These are phyloP conservation scores for Endocalyx cinctus DNA, from an alignment of 2,329 filamentous ascomycete genomes.

Conservation along the genomic window DNA sequence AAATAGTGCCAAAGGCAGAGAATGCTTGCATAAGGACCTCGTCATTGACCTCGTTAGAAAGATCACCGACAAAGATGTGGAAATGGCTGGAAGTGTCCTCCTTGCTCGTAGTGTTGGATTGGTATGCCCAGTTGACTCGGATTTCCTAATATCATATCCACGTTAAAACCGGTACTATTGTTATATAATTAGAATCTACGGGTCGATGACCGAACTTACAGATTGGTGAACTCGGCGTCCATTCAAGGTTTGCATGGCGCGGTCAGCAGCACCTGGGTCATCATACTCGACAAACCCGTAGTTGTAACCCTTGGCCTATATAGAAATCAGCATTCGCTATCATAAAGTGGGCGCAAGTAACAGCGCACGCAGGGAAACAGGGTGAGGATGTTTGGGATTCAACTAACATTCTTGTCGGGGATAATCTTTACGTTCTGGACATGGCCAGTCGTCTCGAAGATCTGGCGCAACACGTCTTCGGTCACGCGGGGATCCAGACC, in stretches of 20 bases:
- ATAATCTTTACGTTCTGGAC: slow-evolving; percentile 99
- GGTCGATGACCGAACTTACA: slow-evolving; percentile 49
- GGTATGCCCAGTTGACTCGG: slow-evolving; percentile 98
- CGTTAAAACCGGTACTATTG: too few relatives aligned
- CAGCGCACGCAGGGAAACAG: not conserved
- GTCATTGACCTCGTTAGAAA: slow-evolving; percentile 98
- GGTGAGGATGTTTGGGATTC: not conserved
- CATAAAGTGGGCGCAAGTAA: not conserved
- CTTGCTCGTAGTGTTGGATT: slow-evolving; percentile 90
- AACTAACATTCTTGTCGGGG: slow-evolving; percentile 95
- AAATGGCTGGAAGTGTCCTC: slow-evolving; percentile 98
- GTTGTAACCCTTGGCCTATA: slow-evolving; percentile 91
- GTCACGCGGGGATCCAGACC: slow-evolving; percentile 93
- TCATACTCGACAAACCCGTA: slow-evolving; percentile 99
- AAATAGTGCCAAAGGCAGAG: slow-evolving; percentile 91
- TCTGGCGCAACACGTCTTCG: slow-evolving; percentile 92
- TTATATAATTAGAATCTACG: too few relatives aligned
- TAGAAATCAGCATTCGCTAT: slow-evolving; percentile 9
- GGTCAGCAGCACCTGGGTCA: slow-evolving; percentile 91
- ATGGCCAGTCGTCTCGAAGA: slow-evolving; percentile 97
- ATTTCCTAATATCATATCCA: slow-evolving; percentile 65
- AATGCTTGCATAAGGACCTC: slow-evolving; percentile 92
- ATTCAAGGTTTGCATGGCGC: slow-evolving; percentile 95
- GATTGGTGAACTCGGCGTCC: slow-evolving; percentile 92
- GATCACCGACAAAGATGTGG: slow-evolving; percentile 96